Base-by-base conservation (phyloP, 1,284 basidiomycete species). In the Cryptococcus sp. region DNA sequence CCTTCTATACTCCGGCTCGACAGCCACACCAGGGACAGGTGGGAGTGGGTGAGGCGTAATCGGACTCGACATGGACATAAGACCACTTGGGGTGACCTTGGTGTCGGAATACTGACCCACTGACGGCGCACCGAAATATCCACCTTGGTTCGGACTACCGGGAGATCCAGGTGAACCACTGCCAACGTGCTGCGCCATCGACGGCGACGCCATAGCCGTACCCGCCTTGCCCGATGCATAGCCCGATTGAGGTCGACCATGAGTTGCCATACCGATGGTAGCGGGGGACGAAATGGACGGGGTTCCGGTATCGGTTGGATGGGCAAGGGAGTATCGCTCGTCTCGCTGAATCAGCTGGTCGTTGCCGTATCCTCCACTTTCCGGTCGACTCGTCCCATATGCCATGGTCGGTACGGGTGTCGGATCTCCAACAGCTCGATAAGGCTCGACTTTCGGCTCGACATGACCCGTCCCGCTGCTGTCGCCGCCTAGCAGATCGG, bases 361-460 rank as follows among this genome's bases (percentile, higher is more conserved):
- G 4, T 14, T 3, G 9, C 22, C 37, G 23, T 41, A 41, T 7
- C 39, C n/a, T n/a, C n/a, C 39, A 18, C 19, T 41, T 14, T 24
- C 23, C 10, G 39, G 10, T 7, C 25, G 14, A 9, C 25, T 12
- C 18, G 14, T 16, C 4, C 24, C 37, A 19, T 38, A 47, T 16
- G 25, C 45, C 22, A 32, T 39, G 4, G 45, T 39, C 43, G 43
- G 34, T 3, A 45, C 33, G 11, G 33, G 12, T 9, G 19, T 9
- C 5, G 18, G 21, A 18, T 9, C 34, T 4, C 34, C 34, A 19
- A 26, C 22, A 7, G 32, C 6, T 24, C 43, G 32, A 31, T 39
- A 47, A 4, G 45, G 45, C 26, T 26, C 37, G 19, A 47, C 10
- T 22, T 38, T 47, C 26, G 45, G 45, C 25, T 47, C 45, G 18